Base-by-base conservation (phyloP, 108 stramenopile genomes). In the Schizochytrium sp. region DNA sequence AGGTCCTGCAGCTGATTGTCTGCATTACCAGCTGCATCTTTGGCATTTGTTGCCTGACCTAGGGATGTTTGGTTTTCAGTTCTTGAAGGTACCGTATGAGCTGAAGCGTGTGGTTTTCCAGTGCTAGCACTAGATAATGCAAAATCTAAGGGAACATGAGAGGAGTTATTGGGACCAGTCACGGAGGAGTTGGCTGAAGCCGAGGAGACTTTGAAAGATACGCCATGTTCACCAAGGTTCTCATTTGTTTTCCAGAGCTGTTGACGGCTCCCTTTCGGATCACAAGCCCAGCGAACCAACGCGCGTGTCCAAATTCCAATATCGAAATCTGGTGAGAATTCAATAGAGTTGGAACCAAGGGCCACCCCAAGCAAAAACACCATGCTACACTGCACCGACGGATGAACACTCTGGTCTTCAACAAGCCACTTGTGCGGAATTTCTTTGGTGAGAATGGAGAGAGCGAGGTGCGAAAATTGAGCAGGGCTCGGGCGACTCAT, bases 201-300 rank as follows among this genome's bases (percentile, higher is more conserved):
- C 28, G 28, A 28, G 28, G 28, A 28, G 28, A 28, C 28, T 28
- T 28, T 28, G 28, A 28, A 28, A 28, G 28, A 28, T 28, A 28
- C 28, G 28, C 28, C 28, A 28, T 28, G 28, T 28, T 28, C 28
- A 28, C 28, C 28, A 28, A 28, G 28, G 28, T 28, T 28, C 28
- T 28, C 28, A 28, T 28, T 28, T 28, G 28, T 28, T 28, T 28
- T 28, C 28, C 28, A 28, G 28, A 28, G 28, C 28, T 28, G 28
- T 0, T 28, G 28, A 28, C 28, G 28, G 28, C 28, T 28, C 28
- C 28, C 28, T 28, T 28, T 28, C 28, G 64, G 64, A 44, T 69
- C 64, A 8, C 64, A 44, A 15, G 15, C 64, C 64, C 64, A 69
- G 64, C 64, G 64, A 38, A 69, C 64, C 10, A 69, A 44, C 40